These are phyloP conservation scores for Cladosporium sp. DNA, from an alignment of 2,329 filamentous ascomycete genomes.

Conservation along the genomic window DNA sequence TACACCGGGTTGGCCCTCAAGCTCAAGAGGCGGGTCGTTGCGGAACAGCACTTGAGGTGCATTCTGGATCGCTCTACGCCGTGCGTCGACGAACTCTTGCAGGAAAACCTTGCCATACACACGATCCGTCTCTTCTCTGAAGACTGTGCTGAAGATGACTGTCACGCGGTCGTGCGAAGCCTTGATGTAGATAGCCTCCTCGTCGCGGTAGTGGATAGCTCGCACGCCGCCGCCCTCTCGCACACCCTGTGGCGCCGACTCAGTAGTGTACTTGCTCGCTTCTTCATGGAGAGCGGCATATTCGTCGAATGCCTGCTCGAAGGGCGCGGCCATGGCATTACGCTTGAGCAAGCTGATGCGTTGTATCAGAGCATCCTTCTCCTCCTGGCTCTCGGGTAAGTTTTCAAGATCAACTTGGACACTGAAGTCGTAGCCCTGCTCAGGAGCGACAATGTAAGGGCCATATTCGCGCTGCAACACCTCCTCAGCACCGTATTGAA, in stretches of 20 bases:
- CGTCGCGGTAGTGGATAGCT: conserved; percentile 96
- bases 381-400: conserved; percentile 79
- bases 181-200: conserved; percentile 98
- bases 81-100: conserved; percentile 96
- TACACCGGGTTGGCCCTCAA: conserved; percentile 83
- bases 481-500: conserved; percentile 86
- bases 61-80: conserved; percentile 93
- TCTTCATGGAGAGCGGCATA: conserved; percentile 82
- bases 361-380: conserved; percentile 77
- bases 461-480: conserved; percentile 95
- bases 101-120: conserved; percentile 98
- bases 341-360: conserved; percentile 91
- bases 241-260: conserved; percentile 88
- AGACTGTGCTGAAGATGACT: conserved; percentile 97
- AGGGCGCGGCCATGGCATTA: conserved; percentile 97
- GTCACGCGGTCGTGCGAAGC: conserved; percentile 96
- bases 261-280: conserved; percentile 86
- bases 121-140: conserved; percentile 94
- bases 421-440: conserved; percentile 94
- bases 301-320: conserved; percentile 94
- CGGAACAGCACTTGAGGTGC: conserved; percentile 95
- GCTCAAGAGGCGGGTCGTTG: conserved; percentile 87
- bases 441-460: conserved; percentile 78
- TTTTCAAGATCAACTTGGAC: conserved; percentile 83
- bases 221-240: conserved; percentile 87